Percentiles rank a stretch among this genome's conserved stretches.
Conservation (phyloP, 2,329 filamentous ascomycete species). For the Ophiostoma perfectum region DNA sequence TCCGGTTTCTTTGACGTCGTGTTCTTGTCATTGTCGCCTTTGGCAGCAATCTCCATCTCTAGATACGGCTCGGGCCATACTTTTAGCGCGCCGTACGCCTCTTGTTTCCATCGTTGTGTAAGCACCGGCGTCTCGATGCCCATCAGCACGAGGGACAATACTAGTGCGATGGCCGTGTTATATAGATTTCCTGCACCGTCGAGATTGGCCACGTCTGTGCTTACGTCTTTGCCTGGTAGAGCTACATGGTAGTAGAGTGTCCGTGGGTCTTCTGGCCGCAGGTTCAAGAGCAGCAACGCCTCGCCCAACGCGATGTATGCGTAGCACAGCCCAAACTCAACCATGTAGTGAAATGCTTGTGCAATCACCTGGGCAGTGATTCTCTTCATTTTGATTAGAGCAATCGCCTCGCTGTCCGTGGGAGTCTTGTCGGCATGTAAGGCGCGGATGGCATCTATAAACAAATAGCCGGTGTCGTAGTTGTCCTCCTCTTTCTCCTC, state of each 20-base stretch:
- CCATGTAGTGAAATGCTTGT: conserved; percentile 21
- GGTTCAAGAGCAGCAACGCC: conserved; percentile 13
- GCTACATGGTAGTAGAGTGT: conserved; percentile 19
- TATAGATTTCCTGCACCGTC: not conserved
- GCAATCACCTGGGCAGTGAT: conserved; percentile 10
- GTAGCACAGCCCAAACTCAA: conserved; percentile 20
- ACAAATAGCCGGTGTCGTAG: too few species aligned
- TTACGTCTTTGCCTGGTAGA: conserved; percentile 8
- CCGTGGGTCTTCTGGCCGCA: not conserved
- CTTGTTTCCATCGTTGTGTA: conserved; percentile 16
- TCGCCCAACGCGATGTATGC: conserved; percentile 16
- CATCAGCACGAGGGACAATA: conserved; percentile 16
- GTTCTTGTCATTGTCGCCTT: not conserved
- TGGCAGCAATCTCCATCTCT: not conserved
- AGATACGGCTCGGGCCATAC: conserved; percentile 1
- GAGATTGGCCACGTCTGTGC: not conserved
- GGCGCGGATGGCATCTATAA: too few species aligned
- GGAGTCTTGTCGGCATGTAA: too few species aligned
- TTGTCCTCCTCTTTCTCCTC: too few species aligned
- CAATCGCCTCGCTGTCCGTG: not conserved
- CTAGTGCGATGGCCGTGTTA: conserved; percentile 12
- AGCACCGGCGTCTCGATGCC: not conserved
- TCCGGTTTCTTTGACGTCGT: not conserved
- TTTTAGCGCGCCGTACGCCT: not conserved
- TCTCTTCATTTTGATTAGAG: not conserved